Base-by-base conservation (phyloP, 2,329 filamentous ascomycete genomes). In the Seiridium unicorne region DNA sequence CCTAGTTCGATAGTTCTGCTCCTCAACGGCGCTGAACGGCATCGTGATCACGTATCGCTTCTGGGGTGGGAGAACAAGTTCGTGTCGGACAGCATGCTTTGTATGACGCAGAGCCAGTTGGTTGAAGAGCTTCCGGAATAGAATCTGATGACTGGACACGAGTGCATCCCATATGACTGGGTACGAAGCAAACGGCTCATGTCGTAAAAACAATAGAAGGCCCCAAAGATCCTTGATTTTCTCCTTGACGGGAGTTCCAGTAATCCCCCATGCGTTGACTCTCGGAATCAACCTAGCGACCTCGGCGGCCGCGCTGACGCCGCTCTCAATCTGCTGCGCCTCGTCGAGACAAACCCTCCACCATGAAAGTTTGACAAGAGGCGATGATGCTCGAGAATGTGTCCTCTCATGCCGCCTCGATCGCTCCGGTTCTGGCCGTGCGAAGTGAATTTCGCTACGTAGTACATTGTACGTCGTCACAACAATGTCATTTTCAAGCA, bases 321-420 rank as follows among this genome's bases (percentile, higher is more conserved):
- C 92, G 65, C 86, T 94, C 71, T 98, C 94, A 47, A 98, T 88
- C 90, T 97, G 96, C 70, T 99, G 95, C 0, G 94, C 88, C 78
- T 89, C 93, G 61, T 90, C 88, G 1, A 90, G 80, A 58, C 87
- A 88, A 1, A 96, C 85, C 47, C 94, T 84, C 92, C 93, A 97
- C 93, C 92, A 98, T 1, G 83, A 86, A 18, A 97, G 85, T 65
- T 90, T 85, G 8, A 93, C 87, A 5, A 98, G 79, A 0, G 93
- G 93, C 4, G 92, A 95, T 56, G 82, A 88, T 3, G 83, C 81
- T 35, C 88, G 82, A 61, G 87, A 80, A 59, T 91, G 89, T 59
- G 84, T 86, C 66, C 88, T 86, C 58, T 84, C 80, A 6, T 89
- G 84, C 56, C 93, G 82, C 63, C 87, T 83, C 2, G 78, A 74